These are phyloP conservation scores for Casuarina cunninghamiana DNA, from an alignment of 306 rosid species.

Conservation along the genomic window DNA sequence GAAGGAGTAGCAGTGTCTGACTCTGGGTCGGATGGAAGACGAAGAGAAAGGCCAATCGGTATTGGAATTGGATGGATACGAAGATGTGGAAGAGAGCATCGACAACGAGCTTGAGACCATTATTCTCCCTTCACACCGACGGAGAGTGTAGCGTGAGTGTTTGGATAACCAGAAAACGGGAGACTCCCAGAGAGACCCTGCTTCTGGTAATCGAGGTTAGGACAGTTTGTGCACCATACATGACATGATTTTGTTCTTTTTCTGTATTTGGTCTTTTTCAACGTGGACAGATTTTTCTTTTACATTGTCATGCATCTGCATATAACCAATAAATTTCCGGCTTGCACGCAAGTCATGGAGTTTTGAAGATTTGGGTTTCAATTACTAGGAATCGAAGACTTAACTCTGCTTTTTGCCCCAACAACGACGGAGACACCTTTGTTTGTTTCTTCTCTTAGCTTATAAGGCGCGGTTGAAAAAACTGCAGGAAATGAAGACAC, in stretches of 20 bases:
- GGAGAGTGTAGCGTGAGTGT: constrained; percentile 5
- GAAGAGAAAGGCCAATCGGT: constrained; percentile 48
- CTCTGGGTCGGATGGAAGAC: constrained; percentile 26
- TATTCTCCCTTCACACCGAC: constrained; percentile 8
- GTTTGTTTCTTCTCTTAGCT: too few species aligned
- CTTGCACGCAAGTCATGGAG: constrained; percentile 17
- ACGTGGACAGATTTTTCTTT: neutral
- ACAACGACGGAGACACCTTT: neutral
- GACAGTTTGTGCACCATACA: neutral
- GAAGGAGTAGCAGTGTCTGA: constrained; percentile 37
- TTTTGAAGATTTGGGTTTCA: neutral
- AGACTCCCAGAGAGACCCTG: constrained; percentile 11
- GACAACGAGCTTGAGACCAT: constrained; percentile 61
- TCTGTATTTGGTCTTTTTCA: neutral
- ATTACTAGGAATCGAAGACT: neutral
- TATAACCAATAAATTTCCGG: neutral
- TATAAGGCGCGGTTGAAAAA: too few species aligned
- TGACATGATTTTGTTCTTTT: neutral
- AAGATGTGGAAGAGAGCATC: constrained; percentile 51
- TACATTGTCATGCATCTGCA: too few species aligned
- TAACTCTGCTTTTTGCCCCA: neutral
- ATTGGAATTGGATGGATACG: constrained; percentile 46
- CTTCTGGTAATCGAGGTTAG: constrained; percentile 19
- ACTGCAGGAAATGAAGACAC: too few species aligned
- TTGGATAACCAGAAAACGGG: constrained; percentile 40